Conservation (phyloP, 768 basidiomycete species). For the Rhizopogon vesiculosus region DNA sequence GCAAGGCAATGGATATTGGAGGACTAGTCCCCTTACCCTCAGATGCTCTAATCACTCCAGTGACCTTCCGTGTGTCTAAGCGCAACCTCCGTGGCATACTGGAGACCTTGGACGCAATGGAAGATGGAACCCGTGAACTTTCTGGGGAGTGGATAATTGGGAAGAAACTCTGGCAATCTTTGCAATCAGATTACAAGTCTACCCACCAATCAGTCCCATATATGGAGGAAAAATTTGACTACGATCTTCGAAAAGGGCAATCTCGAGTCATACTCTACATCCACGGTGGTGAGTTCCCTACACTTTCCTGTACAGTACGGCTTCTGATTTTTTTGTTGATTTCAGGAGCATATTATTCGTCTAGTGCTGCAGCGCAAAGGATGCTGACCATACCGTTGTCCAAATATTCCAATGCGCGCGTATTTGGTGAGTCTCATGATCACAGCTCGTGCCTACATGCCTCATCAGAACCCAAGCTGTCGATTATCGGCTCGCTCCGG, state of each 20-base stretch:
- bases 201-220: slow-evolving; percentile 22
- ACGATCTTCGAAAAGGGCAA: slow-evolving; percentile 35
- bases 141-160: slow-evolving; percentile 98
- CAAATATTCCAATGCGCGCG: slow-evolving; percentile 82
- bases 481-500: slow-evolving; percentile 94
- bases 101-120: slow-evolving; percentile 62
- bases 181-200: slow-evolving; percentile 79
- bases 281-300: slow-evolving; percentile 68
- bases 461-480: slow-evolving; percentile 46
- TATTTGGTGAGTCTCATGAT: slow-evolving; percentile 61
- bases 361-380: slow-evolving; percentile 87
- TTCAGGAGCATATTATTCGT: slow-evolving; percentile 87
- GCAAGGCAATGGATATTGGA: slow-evolving; percentile 69
- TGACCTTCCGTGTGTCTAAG: slow-evolving; percentile 79
- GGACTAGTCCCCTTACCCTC: slow-evolving; percentile 84
- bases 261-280: slow-evolving; percentile 90
- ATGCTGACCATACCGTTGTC: slow-evolving; percentile 88
- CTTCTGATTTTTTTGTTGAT: slow-evolving; percentile 3
- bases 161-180: slow-evolving; percentile 79
- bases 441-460: background rate
- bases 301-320: background rate
- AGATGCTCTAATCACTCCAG: slow-evolving; percentile 91
- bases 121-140: slow-evolving; percentile 76
- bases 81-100: slow-evolving; percentile 79
- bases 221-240: slow-evolving; percentile 13